Base-by-base conservation (phyloP, 352 stramenopile species). In the Phytophthora lateralis region DNA sequence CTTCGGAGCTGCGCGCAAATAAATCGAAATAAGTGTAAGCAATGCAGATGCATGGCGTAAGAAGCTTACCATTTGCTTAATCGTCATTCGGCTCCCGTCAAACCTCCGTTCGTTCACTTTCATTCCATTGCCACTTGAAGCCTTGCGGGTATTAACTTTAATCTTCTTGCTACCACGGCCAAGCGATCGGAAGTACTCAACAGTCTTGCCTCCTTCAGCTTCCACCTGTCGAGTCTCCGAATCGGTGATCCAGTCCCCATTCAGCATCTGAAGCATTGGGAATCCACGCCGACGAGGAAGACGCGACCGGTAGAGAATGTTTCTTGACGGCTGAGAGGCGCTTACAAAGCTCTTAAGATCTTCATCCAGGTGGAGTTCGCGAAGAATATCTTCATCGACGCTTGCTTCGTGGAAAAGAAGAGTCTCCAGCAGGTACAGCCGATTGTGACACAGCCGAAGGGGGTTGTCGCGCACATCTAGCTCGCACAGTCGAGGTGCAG, bases 41-140 rank as follows among this genome's bases (percentile, higher is more conserved):
- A 34, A 26, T 39, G 20, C 18, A 15, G 17, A 37, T 6, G 12
- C 35, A 41, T 20, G 11, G 12, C 15, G 20, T n/a, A 52, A 44
- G 15, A 8, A 24, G 15, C 43, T 32, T 66, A 81, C 75, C 55
- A 88, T 71, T 68, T 91, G 70, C 57, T 75, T 83, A 32, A 82
- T 64, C 1, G 82, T 91, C 79, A 89, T 85, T 32, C 79, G 75
- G 47, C 75, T 89, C 17, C 82, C 82, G 35, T 91, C 82, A 35
- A 85, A 85, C 11, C 66, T 58, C 2, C 73, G 66, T 30, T 67
- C 30, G 20, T 51, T 66, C 26, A 39, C 24, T 49, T 45, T 58
- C 11, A 44, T 41, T 42, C 24, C 32, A 3, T 17, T 24, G 5
- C 15, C 27, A 29, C 3, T 21, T 21, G n/a, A 11, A 21, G 20